Evolutionary conservation across 139 green algal genomes (phyloP), one percentile per base, ranked within the genome.

Genomic region (Chlorella ohadii): DNA sequence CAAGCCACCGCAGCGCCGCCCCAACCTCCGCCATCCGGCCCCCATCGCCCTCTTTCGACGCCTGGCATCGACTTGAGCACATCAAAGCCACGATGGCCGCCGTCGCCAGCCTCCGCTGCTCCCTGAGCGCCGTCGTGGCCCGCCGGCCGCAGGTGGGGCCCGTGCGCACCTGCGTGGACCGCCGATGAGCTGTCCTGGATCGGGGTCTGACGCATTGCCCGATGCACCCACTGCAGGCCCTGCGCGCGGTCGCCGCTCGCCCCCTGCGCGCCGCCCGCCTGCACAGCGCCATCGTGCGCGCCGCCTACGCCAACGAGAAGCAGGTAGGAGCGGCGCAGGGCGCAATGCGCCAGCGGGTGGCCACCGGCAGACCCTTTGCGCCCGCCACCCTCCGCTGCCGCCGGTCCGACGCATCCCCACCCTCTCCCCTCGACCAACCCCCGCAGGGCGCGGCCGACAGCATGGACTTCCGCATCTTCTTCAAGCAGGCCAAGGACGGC

Each of bases 391-490:
- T 17, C 44, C n/a, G 27, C 79, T 34, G 31, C 15, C 23, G 19
- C 39, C 38, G 20, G 6, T 0, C n/a, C 34, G 22, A 4, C 19
- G 74, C 51, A 55, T 0, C 74, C 39, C 63, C 16, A 4, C 55
- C n/a, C 63, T 65, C 28, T 57, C 39, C 15, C 23, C 28, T 65
- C 28, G 25, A 6, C 56, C 34, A 55, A 27, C 5, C 34, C 17
- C 4, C 36, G 34, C 87, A 98, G 95, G 95, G 95, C 70, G 22
- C 83, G 56, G 79, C 89, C 67, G 89, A 95, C 79, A 91, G 86
- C 63, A 74, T 95, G 68, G 96, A 98, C 36, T 98, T 92, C 90
- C 92, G 95, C 61, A 92, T 98, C 41, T 98, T 97, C 86, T 91
- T 97, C 81, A 89, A 96, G 82, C 85, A 95, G 72, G 89, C 91